A percentile compares a stretch with the other conserved stretches of the same genome.
These are phyloP conservation scores for Triangularia verruculosa DNA, from an alignment of 2,329 filamentous ascomycete species.

Conservation along the genomic window DNA sequence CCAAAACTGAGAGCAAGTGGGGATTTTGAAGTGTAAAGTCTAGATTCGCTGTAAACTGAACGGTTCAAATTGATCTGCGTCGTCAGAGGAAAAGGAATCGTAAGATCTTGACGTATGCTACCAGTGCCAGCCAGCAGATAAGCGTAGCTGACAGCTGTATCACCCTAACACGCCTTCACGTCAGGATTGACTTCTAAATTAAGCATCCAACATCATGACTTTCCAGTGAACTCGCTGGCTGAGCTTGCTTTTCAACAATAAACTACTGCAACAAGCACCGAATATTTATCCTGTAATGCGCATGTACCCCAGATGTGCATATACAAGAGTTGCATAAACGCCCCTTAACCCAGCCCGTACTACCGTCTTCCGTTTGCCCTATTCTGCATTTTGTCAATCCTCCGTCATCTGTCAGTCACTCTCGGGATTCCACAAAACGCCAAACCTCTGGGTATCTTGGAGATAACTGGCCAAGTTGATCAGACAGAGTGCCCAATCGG, in stretches of 20 bases:
- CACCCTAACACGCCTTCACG: background rate
- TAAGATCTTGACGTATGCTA: slow-evolving; percentile 19
- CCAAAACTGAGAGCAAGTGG: background rate
- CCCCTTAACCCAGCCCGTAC: background rate
- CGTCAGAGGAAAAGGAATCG: slow-evolving; percentile 9
- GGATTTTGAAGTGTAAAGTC: background rate
- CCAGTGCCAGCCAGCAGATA: background rate
- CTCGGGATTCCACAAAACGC: background rate
- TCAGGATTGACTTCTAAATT: no score
- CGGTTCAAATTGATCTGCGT: background rate
- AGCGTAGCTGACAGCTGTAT: background rate
- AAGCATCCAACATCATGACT: background rate
- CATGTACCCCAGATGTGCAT: background rate
- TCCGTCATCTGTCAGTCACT: background rate
- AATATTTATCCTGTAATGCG: background rate
- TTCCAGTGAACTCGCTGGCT: background rate
- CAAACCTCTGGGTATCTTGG: background rate
- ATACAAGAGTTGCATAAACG: background rate
- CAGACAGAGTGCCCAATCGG: background rate
- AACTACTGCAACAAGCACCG: background rate
- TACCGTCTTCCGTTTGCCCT: background rate
- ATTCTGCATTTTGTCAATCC: background rate
- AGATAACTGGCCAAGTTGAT: background rate
- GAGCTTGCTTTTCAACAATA: background rate
- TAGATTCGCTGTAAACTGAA: background rate